Conservation (phyloP, 495 filamentous ascomycete species). For the Pyrenula massariospora region DNA sequence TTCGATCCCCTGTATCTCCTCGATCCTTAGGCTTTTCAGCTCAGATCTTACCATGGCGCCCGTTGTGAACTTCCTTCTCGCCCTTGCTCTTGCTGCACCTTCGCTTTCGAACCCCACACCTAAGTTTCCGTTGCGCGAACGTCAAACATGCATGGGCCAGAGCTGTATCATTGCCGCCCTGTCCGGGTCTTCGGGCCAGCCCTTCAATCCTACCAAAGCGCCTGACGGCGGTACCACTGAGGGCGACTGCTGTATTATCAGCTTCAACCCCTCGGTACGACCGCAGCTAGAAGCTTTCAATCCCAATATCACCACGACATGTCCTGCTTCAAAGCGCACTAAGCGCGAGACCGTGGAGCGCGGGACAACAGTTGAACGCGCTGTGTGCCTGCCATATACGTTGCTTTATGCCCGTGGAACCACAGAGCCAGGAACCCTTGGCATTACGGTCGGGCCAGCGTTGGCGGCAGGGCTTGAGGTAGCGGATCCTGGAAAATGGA, state of each 20-base stretch:
- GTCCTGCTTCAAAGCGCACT: too few relatives aligned
- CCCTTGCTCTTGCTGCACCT: not conserved
- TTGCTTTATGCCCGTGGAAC: not conserved
- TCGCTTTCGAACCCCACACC: not conserved
- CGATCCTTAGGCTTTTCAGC: not conserved
- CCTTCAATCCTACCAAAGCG: not conserved
- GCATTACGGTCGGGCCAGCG: not conserved
- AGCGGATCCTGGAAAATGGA: not conserved
- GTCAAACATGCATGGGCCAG: not conserved
- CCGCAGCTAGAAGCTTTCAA: not conserved
- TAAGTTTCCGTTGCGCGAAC: not conserved
- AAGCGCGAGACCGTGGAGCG: not conserved
- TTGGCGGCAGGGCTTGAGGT: not conserved
- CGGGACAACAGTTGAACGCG: not conserved
- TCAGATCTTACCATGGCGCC: not conserved
- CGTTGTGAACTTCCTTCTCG: not conserved
- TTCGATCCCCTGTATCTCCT: not conserved
- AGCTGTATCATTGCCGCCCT: not conserved
- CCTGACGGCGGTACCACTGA: not conserved
- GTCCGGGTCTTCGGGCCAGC: not conserved
- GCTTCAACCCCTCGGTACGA: not conserved
- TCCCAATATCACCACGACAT: not conserved
- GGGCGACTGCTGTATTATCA: not conserved
- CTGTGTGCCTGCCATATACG: not conserved
- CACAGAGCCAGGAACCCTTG: not conserved